Percentiles rank a stretch among this genome's conserved stretches.
Conservation (phyloP, 139 green algal genomes). For the Trebouxia sp. region DNA sequence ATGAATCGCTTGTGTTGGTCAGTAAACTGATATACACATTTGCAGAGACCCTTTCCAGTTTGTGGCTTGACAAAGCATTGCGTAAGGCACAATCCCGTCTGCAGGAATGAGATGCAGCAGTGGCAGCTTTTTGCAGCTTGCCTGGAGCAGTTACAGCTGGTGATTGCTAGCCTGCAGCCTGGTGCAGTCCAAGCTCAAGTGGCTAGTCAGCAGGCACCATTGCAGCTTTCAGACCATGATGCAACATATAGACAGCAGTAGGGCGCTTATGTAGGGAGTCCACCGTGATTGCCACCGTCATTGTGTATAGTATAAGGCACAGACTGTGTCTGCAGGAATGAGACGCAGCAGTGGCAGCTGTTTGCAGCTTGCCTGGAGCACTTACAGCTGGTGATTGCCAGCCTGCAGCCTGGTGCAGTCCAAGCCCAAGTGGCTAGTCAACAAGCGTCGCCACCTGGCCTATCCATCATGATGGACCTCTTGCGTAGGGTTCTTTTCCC, state of each 20-base stretch:
- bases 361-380: constrained; percentile 61
- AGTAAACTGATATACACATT: too few species aligned
- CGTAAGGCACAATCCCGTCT: too few species aligned
- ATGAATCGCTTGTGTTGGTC: too few species aligned
- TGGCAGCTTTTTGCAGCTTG: constrained; percentile 32
- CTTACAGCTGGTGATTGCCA: constrained; percentile 50
- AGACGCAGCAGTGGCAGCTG: constrained; percentile 75
- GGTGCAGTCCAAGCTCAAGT: background rate
- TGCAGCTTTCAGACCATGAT: too few species aligned
- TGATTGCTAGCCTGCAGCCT: constrained; percentile 25
- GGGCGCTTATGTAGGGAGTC: too few species aligned
- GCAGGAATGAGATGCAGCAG: background rate
- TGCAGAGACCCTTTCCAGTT: too few species aligned
- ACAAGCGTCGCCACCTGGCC: constrained; percentile 32
- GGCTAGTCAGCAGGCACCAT: background rate
- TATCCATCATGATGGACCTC: constrained; percentile 67
- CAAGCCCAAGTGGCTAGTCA: background rate
- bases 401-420: constrained; percentile 16
- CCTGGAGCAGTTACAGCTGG: background rate
- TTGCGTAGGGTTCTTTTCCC: constrained; percentile 39
- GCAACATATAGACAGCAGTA: too few species aligned
- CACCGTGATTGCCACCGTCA: too few species aligned
- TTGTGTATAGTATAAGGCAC: too few species aligned
- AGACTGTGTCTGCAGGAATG: constrained; percentile 42
- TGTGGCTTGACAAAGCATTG: too few species aligned